Evolutionary conservation across 1,284 basidiomycete genomes (phyloP).

Genomic region (Puccinia hordei): DNA sequence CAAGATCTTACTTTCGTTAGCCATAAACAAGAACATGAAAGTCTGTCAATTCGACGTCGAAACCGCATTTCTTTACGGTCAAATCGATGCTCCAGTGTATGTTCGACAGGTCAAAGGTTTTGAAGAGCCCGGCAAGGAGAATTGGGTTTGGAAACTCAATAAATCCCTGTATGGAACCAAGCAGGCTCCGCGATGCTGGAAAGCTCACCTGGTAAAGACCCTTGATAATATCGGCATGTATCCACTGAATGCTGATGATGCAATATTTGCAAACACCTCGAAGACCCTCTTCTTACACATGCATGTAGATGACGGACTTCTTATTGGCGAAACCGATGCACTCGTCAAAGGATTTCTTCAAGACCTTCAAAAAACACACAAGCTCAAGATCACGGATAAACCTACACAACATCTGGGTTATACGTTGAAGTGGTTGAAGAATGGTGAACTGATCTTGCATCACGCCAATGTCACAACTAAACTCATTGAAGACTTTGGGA

Average conservation of each 20-base stretch:
- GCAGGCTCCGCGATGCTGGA: not conserved
- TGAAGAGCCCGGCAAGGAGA: not conserved
- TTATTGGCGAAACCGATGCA: not conserved
- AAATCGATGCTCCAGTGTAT: too few relatives aligned
- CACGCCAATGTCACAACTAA: not conserved
- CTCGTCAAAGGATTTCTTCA: not conserved
- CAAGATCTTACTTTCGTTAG: too few relatives aligned
- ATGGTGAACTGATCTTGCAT: not conserved
- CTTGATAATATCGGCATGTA: not conserved
- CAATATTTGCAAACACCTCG: not conserved
- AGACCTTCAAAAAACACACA: not conserved
- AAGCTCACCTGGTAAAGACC: not conserved
- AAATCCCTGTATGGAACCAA: conserved; percentile 11
- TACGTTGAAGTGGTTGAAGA: too few relatives aligned
- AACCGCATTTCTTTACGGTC: too few relatives aligned
- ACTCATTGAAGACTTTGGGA: not conserved
- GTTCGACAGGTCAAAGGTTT: too few relatives aligned
- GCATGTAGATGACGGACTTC: not conserved
- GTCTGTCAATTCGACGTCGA: too few relatives aligned
- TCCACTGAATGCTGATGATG: not conserved
- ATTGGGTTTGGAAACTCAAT: not conserved
- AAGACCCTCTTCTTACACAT: not conserved
- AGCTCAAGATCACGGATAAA: not conserved
- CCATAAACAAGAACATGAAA: too few relatives aligned
- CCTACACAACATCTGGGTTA: conserved; percentile 17